Conservation (phyloP, 768 basidiomycete species). For the Arthromyces matolae region DNA sequence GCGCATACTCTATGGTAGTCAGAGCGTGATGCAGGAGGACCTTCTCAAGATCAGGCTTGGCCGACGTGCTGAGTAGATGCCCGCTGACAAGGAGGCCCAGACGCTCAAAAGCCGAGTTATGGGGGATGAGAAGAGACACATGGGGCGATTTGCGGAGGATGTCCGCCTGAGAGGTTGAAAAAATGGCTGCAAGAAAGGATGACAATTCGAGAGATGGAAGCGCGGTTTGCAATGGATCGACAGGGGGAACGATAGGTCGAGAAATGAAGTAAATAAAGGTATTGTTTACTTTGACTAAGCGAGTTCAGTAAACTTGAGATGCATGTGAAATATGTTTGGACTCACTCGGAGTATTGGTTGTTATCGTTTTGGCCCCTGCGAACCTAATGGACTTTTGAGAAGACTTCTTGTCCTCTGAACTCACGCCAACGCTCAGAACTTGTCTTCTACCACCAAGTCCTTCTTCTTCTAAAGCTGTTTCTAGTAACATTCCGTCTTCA, state of each 20-base stretch:
- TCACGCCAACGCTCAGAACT: conserved; percentile 67
- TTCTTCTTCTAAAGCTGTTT: conserved; percentile 70
- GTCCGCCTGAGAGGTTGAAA: conserved; percentile 81
- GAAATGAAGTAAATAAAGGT: conserved; percentile 89
- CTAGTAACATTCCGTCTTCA: conserved; percentile 67
- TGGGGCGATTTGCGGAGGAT: conserved; percentile 58
- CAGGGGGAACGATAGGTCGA: conserved; percentile 76
- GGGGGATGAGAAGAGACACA: conserved; percentile 83
- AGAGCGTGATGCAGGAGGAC: conserved; percentile 89
- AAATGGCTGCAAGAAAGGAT: conserved; percentile 85
- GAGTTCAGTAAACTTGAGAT: conserved; percentile 7
- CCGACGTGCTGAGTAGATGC: conserved; percentile 77
- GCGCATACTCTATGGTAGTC: conserved; percentile 68
- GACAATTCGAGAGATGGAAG: conserved; percentile 83
- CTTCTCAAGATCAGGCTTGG: conserved; percentile 74
- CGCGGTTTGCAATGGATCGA: conserved; percentile 75
- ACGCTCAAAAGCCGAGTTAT: conserved; percentile 83
- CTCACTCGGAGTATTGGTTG: conserved; percentile 74
- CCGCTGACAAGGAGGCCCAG: conserved; percentile 82
- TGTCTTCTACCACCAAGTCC: conserved; percentile 70
- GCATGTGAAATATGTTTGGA: conserved; percentile 8
- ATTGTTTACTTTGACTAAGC: conserved; percentile 66
- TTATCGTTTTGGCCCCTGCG: conserved; percentile 77
- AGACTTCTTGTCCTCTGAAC: conserved; percentile 43
- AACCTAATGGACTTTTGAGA: conserved; percentile 63